Evolutionary conservation across 805 yeast species (phyloP).

Genomic region (Yamadazyma nakazawae): DNA sequence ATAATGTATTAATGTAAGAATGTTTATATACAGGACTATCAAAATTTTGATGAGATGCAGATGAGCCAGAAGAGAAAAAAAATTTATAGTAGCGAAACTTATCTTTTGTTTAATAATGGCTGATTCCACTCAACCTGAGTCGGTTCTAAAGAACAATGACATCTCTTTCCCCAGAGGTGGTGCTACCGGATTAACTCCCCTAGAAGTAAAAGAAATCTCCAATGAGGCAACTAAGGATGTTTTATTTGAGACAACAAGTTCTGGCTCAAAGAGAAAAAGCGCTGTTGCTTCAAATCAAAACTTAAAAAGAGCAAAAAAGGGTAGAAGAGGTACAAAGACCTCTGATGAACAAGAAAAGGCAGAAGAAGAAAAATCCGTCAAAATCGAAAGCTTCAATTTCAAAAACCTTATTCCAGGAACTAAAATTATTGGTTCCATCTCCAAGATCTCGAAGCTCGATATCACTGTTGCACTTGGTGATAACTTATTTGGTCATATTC

Average conservation of each 20-base stretch:
- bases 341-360: slow-evolving; percentile 10
- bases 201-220: slow-evolving; percentile 89
- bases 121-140: slow-evolving; percentile 5
- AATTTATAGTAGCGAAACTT: slow-evolving; percentile 1
- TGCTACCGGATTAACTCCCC: slow-evolving; percentile 74
- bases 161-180: slow-evolving; percentile 95
- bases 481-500: slow-evolving; percentile 73
- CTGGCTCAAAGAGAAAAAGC: slow-evolving; percentile 25
- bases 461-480: slow-evolving; percentile 74
- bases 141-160: slow-evolving; percentile 31
- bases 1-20: background rate
- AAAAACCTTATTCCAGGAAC: slow-evolving; percentile 69
- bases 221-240: slow-evolving; percentile 91
- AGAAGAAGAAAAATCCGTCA: slow-evolving; percentile 32
- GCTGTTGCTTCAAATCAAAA: slow-evolving; percentile 25
- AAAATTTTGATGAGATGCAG: slow-evolving; percentile 7
- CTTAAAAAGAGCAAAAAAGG: slow-evolving; percentile 22
- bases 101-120: slow-evolving; percentile 3
- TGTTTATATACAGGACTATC: slow-evolving; percentile 6
- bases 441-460: slow-evolving; percentile 57
- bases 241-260: slow-evolving; percentile 56
- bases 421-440: slow-evolving; percentile 71
- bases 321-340: slow-evolving; percentile 16
- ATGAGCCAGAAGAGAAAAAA: slow-evolving; percentile 1
- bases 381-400: slow-evolving; percentile 61